Conservation (phyloP, 768 basidiomycete species). For the Saitozyma sp. region DNA sequence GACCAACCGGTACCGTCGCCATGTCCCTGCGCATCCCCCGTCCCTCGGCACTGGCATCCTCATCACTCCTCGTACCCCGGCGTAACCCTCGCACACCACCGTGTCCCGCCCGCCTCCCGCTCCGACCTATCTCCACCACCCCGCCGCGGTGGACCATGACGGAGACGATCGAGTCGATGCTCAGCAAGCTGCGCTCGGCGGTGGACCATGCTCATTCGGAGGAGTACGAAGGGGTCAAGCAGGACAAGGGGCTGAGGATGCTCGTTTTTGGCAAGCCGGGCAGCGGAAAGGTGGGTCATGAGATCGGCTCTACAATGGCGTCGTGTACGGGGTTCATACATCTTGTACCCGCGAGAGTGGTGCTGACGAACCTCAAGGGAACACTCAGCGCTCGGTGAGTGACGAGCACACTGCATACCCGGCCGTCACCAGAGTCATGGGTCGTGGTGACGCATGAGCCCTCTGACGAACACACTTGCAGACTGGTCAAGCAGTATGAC, state of each 20-base stretch:
- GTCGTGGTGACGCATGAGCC: neutral
- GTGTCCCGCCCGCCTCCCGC: too few relatives aligned
- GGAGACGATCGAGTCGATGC: conserved; percentile 9
- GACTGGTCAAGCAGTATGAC: conserved; percentile 51
- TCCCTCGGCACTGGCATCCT: neutral
- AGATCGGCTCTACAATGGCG: neutral
- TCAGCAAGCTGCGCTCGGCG: neutral
- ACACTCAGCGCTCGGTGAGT: conserved; percentile 43
- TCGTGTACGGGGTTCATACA: neutral
- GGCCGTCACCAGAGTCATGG: neutral
- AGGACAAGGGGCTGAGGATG: conserved; percentile 46
- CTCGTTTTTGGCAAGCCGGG: conserved; percentile 54
- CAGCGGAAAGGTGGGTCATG: conserved; percentile 40
- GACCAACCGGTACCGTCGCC: neutral
- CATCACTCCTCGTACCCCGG: neutral
- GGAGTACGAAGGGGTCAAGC: conserved; percentile 5
- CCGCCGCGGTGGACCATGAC: conserved; percentile 1
- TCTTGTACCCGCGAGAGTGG: neutral
- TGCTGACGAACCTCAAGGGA: conserved; percentile 26
- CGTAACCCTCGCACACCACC: too few relatives aligned
- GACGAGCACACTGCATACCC: neutral
- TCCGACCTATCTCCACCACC: neutral
- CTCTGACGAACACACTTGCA: conserved; percentile 13
- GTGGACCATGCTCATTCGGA: neutral
- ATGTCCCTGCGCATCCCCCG: neutral